phyloP scores from a whole-genome alignment of 768 basidiomycete genomes.

The Mycena epipterygia region DNA sequence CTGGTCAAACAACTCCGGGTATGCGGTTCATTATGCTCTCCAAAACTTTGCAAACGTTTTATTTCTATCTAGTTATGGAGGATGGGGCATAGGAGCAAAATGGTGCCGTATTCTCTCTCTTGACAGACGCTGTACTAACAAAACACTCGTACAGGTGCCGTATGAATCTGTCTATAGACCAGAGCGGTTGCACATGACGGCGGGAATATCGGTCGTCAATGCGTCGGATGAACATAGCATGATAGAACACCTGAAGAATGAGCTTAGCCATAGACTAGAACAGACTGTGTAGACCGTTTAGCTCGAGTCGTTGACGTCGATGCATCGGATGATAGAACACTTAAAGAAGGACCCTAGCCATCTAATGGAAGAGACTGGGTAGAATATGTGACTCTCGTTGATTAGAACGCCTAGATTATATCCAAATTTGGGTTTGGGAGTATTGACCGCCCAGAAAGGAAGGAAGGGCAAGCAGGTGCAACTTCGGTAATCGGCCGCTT shows the following conservation, averaged over 20 bases:
- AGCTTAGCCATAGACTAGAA: too few relatives aligned
- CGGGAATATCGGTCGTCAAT: slow-evolving; percentile 23
- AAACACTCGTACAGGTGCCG: too few relatives aligned
- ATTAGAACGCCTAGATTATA: not conserved
- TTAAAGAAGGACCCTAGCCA: slow-evolving; percentile 9
- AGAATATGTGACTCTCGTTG: not conserved
- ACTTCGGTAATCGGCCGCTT: not conserved
- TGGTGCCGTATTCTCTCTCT: too few relatives aligned
- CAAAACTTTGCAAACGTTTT: not conserved
- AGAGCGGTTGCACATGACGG: slow-evolving; percentile 22
- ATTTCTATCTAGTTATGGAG: slow-evolving; percentile 21
- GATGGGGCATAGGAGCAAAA: slow-evolving; percentile 23
- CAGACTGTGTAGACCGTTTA: too few relatives aligned
- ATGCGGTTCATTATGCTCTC: not conserved
- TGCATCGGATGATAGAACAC: slow-evolving; percentile 20
- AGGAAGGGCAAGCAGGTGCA: not conserved
- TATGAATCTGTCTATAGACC: slow-evolving; percentile 27
- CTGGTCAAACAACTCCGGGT: slow-evolving; percentile 25
- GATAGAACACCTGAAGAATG: slow-evolving; percentile 21
- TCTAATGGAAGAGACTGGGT: slow-evolving; percentile 3
- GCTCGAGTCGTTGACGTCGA: too few relatives aligned
- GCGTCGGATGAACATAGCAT: slow-evolving; percentile 6
- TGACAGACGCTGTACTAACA: too few relatives aligned
- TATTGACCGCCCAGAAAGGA: not conserved
- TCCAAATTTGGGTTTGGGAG: slow-evolving; percentile 5